phyloP scores from a whole-genome alignment of 192 early-diverging fungal species.

The Lunasporangiospora selenospora region DNA sequence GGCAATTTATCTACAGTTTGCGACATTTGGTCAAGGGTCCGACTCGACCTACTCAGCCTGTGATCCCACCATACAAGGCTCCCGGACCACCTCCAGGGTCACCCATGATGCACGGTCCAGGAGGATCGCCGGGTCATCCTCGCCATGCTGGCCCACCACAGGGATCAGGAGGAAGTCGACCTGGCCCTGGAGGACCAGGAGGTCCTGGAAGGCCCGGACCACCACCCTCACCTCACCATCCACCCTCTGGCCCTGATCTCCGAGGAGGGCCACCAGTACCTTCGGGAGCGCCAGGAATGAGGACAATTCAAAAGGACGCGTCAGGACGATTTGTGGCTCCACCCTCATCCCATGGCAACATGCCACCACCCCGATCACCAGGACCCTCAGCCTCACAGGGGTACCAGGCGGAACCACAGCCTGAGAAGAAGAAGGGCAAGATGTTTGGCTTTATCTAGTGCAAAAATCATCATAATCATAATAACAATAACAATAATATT shows the following conservation, averaged over 20 bases:
- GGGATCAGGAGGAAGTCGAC: too few relatives aligned
- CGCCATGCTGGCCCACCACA: too few relatives aligned
- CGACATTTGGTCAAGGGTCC: conserved; percentile 65
- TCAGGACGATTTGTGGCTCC: conserved; percentile 40
- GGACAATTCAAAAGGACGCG: conserved; percentile 46
- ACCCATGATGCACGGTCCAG: conserved; percentile 1
- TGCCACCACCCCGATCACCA: conserved; percentile 26
- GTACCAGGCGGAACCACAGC: too few relatives aligned
- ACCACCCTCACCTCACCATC: conserved; percentile 16
- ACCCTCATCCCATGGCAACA: conserved; percentile 1
- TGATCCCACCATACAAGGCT: conserved; percentile 50
- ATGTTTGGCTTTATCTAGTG: too few relatives aligned
- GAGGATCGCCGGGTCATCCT: conserved; percentile 1
- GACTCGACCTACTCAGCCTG: conserved; percentile 20
- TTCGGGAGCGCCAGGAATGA: conserved; percentile 32
- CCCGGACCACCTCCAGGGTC: conserved; percentile 5
- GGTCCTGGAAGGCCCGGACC: conserved; percentile 1
- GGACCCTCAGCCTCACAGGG: conserved; percentile 1
- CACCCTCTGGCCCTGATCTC: conserved; percentile 19
- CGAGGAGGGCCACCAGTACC: not conserved
- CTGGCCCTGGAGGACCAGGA: too few relatives aligned
- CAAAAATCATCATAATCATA: too few relatives aligned
- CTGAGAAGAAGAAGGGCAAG: too few relatives aligned
- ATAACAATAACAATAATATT: too few relatives aligned
- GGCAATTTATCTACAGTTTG: conserved; percentile 70